Evolutionary conservation across 1,284 basidiomycete genomes (phyloP).

Genomic region (Lentinula novae-zelandiae): DNA sequence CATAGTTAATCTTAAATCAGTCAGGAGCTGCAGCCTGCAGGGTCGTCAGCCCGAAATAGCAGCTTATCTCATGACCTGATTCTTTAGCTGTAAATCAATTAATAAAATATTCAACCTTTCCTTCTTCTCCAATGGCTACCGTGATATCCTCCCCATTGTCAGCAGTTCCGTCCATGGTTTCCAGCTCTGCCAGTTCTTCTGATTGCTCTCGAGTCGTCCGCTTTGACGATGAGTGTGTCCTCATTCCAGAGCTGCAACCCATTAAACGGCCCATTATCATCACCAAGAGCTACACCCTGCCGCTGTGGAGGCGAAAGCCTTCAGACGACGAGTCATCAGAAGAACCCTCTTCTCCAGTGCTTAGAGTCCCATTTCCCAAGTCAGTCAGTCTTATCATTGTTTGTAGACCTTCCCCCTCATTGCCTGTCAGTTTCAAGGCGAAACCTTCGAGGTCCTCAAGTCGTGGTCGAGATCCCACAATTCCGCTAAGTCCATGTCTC

Average conservation of each 20-base stretch:
- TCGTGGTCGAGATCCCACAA: conserved; percentile 27
- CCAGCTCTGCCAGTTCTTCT: conserved; percentile 1
- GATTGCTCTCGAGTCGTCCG: conserved; percentile 42
- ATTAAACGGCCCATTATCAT: conserved; percentile 44
- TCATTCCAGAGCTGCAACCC: conserved; percentile 53
- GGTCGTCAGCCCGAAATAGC: background rate
- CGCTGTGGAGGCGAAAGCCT: conserved; percentile 51
- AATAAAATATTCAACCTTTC: background rate
- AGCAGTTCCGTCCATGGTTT: background rate
- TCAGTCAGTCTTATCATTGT: conserved; percentile 23
- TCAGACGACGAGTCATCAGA: conserved; percentile 25
- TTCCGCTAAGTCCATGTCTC: conserved; percentile 41
- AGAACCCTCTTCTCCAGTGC: conserved; percentile 28
- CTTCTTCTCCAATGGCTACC: background rate
- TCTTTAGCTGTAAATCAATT: background rate
- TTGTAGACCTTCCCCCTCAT: conserved; percentile 5
- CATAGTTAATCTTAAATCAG: too few relatives aligned
- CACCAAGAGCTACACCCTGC: conserved; percentile 58
- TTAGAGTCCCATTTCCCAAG: conserved; percentile 61
- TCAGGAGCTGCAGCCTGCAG: background rate
- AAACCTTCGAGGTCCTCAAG: conserved; percentile 30
- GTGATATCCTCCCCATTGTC: background rate
- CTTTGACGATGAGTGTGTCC: conserved; percentile 62
- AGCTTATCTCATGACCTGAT: conserved; percentile 1
- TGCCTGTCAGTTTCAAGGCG: conserved; percentile 30